phyloP scores from a whole-genome alignment of 2,329 filamentous ascomycete species.

The Bertia moriformis region DNA sequence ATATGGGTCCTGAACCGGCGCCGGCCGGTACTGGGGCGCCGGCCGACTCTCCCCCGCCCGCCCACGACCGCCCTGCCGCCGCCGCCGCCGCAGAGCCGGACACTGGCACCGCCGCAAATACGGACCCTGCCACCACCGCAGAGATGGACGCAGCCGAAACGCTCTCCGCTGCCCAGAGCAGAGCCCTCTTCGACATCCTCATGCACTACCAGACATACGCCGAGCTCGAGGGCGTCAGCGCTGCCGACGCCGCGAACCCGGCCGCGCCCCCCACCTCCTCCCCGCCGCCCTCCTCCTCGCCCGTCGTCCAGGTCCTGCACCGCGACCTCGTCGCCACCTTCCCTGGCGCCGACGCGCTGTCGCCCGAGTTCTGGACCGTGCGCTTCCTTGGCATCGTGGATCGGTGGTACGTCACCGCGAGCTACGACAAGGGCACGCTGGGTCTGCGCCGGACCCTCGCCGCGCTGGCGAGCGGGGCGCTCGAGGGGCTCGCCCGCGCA shows the following conservation, averaged over 20 bases:
- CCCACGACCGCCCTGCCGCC: too few species aligned
- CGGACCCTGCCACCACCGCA: too few species aligned
- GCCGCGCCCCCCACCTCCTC: constrained; percentile 33
- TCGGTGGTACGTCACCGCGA: constrained; percentile 61
- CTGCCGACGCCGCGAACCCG: constrained; percentile 44
- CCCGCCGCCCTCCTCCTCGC: constrained; percentile 40
- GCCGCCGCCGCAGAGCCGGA: too few species aligned
- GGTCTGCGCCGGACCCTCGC: constrained; percentile 63
- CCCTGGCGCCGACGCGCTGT: constrained; percentile 50
- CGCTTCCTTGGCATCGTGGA: constrained; percentile 43
- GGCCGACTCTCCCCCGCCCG: too few species aligned
- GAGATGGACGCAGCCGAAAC: too few species aligned
- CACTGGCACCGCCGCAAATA: too few species aligned
- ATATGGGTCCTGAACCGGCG: too few species aligned
- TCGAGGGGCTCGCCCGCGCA: constrained; percentile 56
- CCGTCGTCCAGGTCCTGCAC: constrained; percentile 55
- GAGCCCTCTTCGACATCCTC: constrained; percentile 43
- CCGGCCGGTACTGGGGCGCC: too few species aligned
- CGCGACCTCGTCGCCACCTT: constrained; percentile 48
- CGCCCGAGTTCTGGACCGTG: constrained; percentile 49
- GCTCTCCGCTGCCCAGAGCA: constrained; percentile 24
- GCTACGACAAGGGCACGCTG: constrained; percentile 65
- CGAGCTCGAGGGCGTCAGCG: constrained; percentile 59
- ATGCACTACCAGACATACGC: constrained; percentile 43
- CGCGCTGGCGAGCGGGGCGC: constrained; percentile 53